Conservation (phyloP, 139 green algal genomes). For the Closterium sp. region DNA sequence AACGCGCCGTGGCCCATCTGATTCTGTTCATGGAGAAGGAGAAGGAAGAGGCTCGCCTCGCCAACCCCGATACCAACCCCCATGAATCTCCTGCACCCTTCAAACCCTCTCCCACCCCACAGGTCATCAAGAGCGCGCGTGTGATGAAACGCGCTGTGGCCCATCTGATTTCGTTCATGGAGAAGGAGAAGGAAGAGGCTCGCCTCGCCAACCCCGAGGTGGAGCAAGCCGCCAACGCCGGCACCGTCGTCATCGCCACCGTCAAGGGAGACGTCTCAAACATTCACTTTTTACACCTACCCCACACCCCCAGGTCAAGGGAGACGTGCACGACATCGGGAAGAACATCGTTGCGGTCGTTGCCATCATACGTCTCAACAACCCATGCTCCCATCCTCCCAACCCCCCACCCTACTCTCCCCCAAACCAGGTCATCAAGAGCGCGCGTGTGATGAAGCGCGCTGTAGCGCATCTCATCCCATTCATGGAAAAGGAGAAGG, state of each 20-base stretch:
- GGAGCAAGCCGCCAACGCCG: constrained; percentile 61
- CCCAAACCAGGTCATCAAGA: constrained; percentile 99
- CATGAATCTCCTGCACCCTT: too few relatives aligned
- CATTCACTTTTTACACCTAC: too few relatives aligned
- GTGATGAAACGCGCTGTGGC: constrained; percentile 99
- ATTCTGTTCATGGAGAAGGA: constrained; percentile 98
- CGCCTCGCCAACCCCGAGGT: constrained; percentile 40
- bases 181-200: constrained; percentile 88
- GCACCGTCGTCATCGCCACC: constrained; percentile 93
- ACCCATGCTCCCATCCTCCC: too few relatives aligned
- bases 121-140: constrained; percentile 98
- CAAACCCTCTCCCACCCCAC: too few relatives aligned
- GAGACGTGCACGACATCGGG: constrained; percentile 98
- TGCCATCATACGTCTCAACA: too few relatives aligned
- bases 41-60: constrained; percentile 65
- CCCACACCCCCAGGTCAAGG: too few relatives aligned
- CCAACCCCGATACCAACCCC: constrained; percentile 52
- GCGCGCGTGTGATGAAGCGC: constrained; percentile 97
- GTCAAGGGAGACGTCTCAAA: too few relatives aligned
- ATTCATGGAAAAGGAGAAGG: constrained; percentile 99
- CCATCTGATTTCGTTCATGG: constrained; percentile 97
- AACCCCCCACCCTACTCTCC: background rate
- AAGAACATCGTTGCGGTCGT: constrained; percentile 99
- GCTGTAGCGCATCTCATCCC: constrained; percentile 95
- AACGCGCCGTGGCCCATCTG: constrained; percentile 93